These are phyloP conservation scores for Diaporthe humulicola DNA, from an alignment of 2,329 filamentous ascomycete genomes.

Conservation along the genomic window DNA sequence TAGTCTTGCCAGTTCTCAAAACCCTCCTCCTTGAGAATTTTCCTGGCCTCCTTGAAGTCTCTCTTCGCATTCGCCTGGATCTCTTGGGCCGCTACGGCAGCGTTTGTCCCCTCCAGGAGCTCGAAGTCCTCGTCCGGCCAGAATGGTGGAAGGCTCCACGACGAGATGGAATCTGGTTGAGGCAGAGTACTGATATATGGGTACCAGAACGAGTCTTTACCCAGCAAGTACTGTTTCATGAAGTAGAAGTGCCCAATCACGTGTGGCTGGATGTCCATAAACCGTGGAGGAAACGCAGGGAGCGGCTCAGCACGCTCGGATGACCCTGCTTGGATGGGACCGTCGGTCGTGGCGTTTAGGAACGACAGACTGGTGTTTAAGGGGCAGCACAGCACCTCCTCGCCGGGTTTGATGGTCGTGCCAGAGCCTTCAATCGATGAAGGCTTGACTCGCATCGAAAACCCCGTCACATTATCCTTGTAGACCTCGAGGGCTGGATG, in stretches of 20 bases:
- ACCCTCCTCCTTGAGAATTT: constrained; percentile 51
- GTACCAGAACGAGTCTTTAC: constrained; percentile 73
- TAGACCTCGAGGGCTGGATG: constrained; percentile 67
- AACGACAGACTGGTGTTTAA: constrained; percentile 69
- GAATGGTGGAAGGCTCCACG: constrained; percentile 71
- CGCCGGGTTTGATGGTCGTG: constrained; percentile 50
- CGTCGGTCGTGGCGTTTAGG: constrained; percentile 63
- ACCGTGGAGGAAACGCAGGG: constrained; percentile 59
- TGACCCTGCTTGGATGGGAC: constrained; percentile 44
- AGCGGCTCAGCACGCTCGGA: not conserved
- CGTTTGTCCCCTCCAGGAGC: constrained; percentile 67
- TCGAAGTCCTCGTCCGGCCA: constrained; percentile 73
- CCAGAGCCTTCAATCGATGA: not conserved
- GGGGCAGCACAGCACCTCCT: constrained; percentile 65
- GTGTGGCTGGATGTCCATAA: constrained; percentile 68
- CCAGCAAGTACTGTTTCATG: constrained; percentile 74
- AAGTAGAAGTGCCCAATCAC: constrained; percentile 77
- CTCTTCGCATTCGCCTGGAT: constrained; percentile 60
- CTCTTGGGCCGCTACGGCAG: constrained; percentile 62
- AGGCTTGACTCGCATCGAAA: constrained; percentile 65
- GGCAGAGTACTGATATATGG: constrained; percentile 77
- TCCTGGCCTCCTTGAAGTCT: constrained; percentile 61
- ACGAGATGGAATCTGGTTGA: constrained; percentile 64
- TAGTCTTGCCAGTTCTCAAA: constrained; percentile 52
- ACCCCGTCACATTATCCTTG: constrained; percentile 62